Base-by-base conservation (phyloP, 2,329 filamentous ascomycete species). In the Epicoccum nigrum region DNA sequence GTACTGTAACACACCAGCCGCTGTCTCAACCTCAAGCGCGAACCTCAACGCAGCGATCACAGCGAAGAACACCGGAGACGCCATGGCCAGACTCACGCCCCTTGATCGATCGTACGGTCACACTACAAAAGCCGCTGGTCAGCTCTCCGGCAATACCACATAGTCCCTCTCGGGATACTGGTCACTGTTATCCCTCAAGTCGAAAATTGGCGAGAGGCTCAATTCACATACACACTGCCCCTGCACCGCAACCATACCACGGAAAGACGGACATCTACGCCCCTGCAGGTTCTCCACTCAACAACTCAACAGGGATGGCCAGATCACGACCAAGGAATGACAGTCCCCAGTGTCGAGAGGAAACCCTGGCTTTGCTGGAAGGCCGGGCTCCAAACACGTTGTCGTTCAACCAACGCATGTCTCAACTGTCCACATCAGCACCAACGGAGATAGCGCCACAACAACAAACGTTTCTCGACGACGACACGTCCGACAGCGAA, bases 391-490 rank as follows among this genome's bases (percentile, higher is more conserved):
- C 25, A 13, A 25, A 11, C 12, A 6, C 16, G 7, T 5, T 15
- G n/a, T 21, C 37, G 7, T 42, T 51, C 37, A 28, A 37, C 9
- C 19, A 37, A 20, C 42, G 43, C 25, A 34, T 43, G 8, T 15
- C 25, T 37, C 42, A 15, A 4, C 7, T 27, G 3, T 20, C 32
- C 7, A 8, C n/a, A 7, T n/a, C n/a, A 20, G 16, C n/a, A n/a
- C 12, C 27, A 25, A 16, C 39, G 12, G 5, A 7, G 5, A 17
- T 13, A 4, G 20, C 3, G 7, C 5, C 42, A 32, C 30, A 30
- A 6, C 30, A 9, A 1, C 2, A 1, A 25, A 9, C 23, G 6
- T 4, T 25, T 6, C 6, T 9, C 9, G 23, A 25, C 23, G 23
- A 25, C 9, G 23, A n/a, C 23, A 25, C 9, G 23, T 25, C 23